Evolutionary conservation across 495 filamentous ascomycete genomes (phyloP).

Genomic region (Aspergillus coremiiformis): DNA sequence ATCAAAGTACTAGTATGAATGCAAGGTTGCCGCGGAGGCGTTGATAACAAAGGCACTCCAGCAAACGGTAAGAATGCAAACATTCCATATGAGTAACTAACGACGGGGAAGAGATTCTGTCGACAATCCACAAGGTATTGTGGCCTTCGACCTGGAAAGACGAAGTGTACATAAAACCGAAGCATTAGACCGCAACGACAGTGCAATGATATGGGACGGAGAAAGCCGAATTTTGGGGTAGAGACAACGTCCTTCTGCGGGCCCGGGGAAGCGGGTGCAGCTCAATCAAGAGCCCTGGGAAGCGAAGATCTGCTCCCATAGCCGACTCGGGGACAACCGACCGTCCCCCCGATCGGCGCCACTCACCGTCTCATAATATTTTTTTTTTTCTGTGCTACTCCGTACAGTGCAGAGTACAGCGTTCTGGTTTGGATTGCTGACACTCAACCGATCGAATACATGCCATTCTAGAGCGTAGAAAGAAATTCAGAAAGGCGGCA

Average conservation of each 20-base stretch:
- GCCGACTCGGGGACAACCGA: neutral
- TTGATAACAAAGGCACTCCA: neutral
- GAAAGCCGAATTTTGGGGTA: neutral
- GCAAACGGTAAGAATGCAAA: no score
- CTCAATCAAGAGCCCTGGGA: neutral
- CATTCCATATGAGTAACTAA: no score
- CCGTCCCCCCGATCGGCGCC: neutral
- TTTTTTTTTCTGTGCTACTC: no score
- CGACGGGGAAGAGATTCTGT: neutral
- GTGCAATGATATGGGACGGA: neutral
- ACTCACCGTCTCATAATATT: neutral
- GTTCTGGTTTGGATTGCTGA: neutral
- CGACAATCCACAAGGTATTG: neutral
- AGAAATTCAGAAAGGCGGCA: neutral
- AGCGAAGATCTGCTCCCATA: neutral
- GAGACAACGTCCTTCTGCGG: neutral
- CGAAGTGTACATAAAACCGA: no score
- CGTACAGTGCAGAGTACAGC: conserved; percentile 1
- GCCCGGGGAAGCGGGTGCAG: no score
- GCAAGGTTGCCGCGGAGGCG: neutral
- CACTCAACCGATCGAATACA: neutral
- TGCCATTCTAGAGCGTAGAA: neutral
- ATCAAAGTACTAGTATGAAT: neutral
- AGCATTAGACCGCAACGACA: neutral
- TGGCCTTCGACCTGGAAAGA: neutral